phyloP scores from a whole-genome alignment of 352 stramenopile genomes.

The Elongisporangium undulatum region DNA sequence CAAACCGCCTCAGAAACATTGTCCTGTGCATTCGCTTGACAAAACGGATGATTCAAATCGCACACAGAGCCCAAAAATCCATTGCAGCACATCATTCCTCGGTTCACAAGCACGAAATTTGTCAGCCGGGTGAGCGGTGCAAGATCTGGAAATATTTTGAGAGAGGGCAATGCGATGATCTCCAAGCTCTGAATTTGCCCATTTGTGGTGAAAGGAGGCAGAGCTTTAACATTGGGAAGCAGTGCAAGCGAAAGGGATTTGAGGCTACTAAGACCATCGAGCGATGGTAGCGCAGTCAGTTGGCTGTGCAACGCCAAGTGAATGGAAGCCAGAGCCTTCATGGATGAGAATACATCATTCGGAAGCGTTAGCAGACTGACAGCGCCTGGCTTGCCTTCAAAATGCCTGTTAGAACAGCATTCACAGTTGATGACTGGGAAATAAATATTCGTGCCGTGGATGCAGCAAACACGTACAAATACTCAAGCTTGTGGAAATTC shows the following conservation, averaged over 20 bases:
- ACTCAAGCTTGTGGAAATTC: conserved; percentile 15
- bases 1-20: too few relatives aligned
- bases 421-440: background rate
- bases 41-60: conserved; percentile 16
- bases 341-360: conserved; percentile 9
- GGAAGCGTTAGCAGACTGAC: conserved; percentile 3
- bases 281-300: conserved; percentile 18
- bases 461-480: conserved; percentile 11
- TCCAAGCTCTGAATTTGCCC: conserved; percentile 17
- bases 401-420: too few relatives aligned
- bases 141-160: conserved; percentile 20
- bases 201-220: conserved; percentile 14
- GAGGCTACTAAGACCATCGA: conserved; percentile 27
- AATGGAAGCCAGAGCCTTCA: conserved; percentile 9
- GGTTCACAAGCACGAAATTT: conserved; percentile 12
- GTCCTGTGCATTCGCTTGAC: too few relatives aligned
- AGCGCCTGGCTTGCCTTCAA: too few relatives aligned
- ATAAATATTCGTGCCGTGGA: too few relatives aligned
- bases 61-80: conserved; percentile 17
- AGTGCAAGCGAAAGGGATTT: conserved; percentile 20
- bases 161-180: conserved; percentile 7
- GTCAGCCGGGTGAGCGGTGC: conserved; percentile 13
- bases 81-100: conserved; percentile 24
- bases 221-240: conserved; percentile 9
- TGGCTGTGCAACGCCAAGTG: conserved; percentile 20